A percentile compares a stretch with the other conserved stretches of the same genome.
Evolutionary conservation across 1,284 basidiomycete species (phyloP).

Genomic region (Puccinia horiana): DNA sequence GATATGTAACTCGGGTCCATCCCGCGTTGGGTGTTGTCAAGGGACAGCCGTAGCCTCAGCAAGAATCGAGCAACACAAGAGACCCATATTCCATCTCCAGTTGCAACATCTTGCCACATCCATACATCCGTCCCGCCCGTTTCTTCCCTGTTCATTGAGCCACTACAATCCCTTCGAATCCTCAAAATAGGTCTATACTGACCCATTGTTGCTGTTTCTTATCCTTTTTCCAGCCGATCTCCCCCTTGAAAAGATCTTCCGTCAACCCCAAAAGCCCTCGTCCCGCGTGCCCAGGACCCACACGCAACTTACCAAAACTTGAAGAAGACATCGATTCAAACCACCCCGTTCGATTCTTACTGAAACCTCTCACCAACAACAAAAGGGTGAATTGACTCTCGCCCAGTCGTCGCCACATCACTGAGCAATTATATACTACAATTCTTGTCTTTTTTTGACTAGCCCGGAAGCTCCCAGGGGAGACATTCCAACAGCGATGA

Average conservation of each 20-base stretch:
- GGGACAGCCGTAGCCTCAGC: constrained; percentile 19
- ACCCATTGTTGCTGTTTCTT: not conserved
- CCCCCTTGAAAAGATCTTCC: not conserved
- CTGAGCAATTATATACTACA: too few relatives aligned
- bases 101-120: not conserved
- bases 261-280: not conserved
- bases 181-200: not conserved
- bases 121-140: not conserved
- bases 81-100: not conserved
- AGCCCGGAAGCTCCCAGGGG: too few relatives aligned
- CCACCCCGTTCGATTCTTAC: not conserved
- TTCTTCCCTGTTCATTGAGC: not conserved
- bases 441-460: too few relatives aligned
- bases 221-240: not conserved
- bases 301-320: not conserved
- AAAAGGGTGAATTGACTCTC: not conserved
- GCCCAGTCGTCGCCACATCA: too few relatives aligned
- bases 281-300: not conserved
- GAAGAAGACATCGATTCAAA: constrained; percentile 1
- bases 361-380: not conserved
- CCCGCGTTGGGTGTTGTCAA: constrained; percentile 16
- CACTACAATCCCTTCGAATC: not conserved
- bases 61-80: not conserved
- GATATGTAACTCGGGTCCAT: not conserved
- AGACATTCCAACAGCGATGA: not conserved